A percentile compares a stretch with the other conserved stretches of the same genome.
phyloP scores from a whole-genome alignment of 2,329 filamentous ascomycete species.

The Epicoccum nigrum region DNA sequence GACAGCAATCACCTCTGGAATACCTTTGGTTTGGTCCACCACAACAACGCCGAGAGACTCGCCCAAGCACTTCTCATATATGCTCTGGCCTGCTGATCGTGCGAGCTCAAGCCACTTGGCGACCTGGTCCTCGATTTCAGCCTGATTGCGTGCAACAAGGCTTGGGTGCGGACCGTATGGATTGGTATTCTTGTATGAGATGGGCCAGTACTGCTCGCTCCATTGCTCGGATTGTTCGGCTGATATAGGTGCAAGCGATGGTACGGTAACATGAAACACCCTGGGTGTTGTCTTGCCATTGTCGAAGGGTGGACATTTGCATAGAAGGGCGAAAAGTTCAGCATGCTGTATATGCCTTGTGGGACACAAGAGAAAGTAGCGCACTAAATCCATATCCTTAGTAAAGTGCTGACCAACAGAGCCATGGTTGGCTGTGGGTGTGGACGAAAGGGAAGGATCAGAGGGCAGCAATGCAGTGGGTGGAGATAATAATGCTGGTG shows the following conservation, averaged over 20 bases:
- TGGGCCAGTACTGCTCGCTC: conserved; percentile 81
- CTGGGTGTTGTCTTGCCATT: conserved; percentile 52
- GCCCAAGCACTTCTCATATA: conserved; percentile 64
- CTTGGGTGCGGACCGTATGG: conserved; percentile 83
- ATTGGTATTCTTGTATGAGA: conserved; percentile 85
- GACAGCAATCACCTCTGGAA: conserved; percentile 68
- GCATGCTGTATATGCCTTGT: conserved; percentile 59
- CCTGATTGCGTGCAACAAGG: conserved; percentile 71
- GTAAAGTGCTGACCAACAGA: conserved; percentile 27
- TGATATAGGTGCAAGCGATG: conserved; percentile 75
- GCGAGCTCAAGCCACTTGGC: conserved; percentile 72
- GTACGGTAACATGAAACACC: conserved; percentile 70
- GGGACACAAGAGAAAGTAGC: conserved; percentile 61
- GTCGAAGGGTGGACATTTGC: conserved; percentile 49
- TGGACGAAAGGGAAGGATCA: conserved; percentile 16
- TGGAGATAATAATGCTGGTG: conserved; percentile 37
- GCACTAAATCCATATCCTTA: conserved; percentile 44
- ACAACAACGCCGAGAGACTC: conserved; percentile 77
- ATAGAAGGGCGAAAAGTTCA: conserved; percentile 49
- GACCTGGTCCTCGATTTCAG: conserved; percentile 69
- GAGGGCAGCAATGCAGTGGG: conserved; percentile 24
- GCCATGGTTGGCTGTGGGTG: conserved; percentile 7
- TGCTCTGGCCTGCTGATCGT: conserved; percentile 65
- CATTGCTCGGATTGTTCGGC: conserved; percentile 75
- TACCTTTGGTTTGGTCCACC: conserved; percentile 61